Evolutionary conservation across 208 protist species (phyloP).

Genomic region (Herpetomonas samuelpessoai): DNA sequence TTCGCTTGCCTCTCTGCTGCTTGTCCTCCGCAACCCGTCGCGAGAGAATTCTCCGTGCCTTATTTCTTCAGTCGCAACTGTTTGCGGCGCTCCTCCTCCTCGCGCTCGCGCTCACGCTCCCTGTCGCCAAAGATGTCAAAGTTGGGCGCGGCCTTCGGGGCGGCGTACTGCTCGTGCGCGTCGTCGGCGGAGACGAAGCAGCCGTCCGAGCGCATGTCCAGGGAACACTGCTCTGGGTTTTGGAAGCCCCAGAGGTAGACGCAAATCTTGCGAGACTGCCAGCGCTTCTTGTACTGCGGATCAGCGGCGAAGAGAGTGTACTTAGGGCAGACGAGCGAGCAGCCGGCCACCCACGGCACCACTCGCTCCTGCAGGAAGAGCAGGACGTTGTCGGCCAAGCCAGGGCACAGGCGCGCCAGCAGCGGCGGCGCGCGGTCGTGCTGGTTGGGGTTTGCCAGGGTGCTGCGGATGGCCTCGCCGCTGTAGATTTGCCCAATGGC

Average conservation of each 20-base stretch:
- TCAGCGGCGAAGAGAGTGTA: constrained; percentile 53
- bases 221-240: constrained; percentile 38
- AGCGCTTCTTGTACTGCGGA: constrained; percentile 45
- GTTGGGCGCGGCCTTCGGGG: constrained; percentile 48
- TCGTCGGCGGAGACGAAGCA: constrained; percentile 75
- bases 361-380: constrained; percentile 49
- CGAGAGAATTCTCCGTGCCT: too few species aligned
- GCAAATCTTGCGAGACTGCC: constrained; percentile 65
- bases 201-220: constrained; percentile 67
- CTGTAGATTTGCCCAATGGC: constrained; percentile 78
- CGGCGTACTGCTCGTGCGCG: constrained; percentile 59
- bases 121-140: constrained; percentile 81
- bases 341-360: constrained; percentile 71
- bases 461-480: constrained; percentile 23
- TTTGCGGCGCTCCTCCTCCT: constrained; percentile 35
- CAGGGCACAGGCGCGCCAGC: constrained; percentile 46
- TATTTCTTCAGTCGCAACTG: constrained; percentile 20
- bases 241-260: constrained; percentile 83
- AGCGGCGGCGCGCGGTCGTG: constrained; percentile 24
- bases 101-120: constrained; percentile 39
- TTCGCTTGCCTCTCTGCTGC: not conserved
- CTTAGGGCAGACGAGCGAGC: constrained; percentile 73
- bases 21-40: too few species aligned
- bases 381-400: constrained; percentile 40
- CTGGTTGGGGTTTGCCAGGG: constrained; percentile 17